Evolutionary conservation across 352 stramenopile species (phyloP).

Genomic region (Globisporangium middletonii): DNA sequence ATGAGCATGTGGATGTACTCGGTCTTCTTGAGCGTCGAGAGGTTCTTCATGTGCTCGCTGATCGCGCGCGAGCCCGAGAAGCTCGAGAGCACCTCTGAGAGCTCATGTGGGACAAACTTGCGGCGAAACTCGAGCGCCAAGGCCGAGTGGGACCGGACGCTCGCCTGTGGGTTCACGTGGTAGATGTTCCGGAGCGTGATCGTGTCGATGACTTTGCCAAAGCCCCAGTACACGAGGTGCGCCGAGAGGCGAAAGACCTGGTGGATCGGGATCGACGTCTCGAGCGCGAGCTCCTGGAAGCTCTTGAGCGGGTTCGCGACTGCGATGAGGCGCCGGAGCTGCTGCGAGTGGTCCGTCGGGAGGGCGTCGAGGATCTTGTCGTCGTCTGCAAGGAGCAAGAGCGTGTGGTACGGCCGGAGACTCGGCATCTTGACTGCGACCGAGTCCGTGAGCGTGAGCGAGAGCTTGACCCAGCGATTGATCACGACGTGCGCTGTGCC

Average conservation of each 20-base stretch:
- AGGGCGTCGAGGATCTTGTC: constrained; percentile 54
- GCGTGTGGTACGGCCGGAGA: constrained; percentile 79
- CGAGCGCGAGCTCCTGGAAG: constrained; percentile 78
- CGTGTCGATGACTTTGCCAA: constrained; percentile 69
- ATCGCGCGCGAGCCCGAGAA: constrained; percentile 68
- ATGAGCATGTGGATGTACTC: constrained; percentile 88
- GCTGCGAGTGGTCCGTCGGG: constrained; percentile 70
- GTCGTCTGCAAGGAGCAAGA: constrained; percentile 67
- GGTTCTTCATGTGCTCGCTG: constrained; percentile 75
- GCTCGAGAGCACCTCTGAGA: constrained; percentile 65
- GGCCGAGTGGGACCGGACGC: constrained; percentile 41
- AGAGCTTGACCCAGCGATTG: constrained; percentile 86
- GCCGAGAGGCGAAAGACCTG: constrained; percentile 79
- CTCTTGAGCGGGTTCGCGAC: constrained; percentile 77
- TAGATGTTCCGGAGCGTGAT: constrained; percentile 87
- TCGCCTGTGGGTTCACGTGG: constrained; percentile 57
- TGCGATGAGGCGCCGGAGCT: constrained; percentile 64
- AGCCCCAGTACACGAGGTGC: constrained; percentile 84
- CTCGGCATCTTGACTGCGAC: constrained; percentile 50
- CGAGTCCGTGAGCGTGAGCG: constrained; percentile 68
- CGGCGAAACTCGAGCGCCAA: constrained; percentile 66
- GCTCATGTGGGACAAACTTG: constrained; percentile 62
- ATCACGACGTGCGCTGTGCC: constrained; percentile 73
- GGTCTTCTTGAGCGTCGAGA: constrained; percentile 56
- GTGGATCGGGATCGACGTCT: constrained; percentile 72